Evolutionary conservation across 164 flowering plant species (phyloP).

Genomic region (Umbellularia californica): DNA sequence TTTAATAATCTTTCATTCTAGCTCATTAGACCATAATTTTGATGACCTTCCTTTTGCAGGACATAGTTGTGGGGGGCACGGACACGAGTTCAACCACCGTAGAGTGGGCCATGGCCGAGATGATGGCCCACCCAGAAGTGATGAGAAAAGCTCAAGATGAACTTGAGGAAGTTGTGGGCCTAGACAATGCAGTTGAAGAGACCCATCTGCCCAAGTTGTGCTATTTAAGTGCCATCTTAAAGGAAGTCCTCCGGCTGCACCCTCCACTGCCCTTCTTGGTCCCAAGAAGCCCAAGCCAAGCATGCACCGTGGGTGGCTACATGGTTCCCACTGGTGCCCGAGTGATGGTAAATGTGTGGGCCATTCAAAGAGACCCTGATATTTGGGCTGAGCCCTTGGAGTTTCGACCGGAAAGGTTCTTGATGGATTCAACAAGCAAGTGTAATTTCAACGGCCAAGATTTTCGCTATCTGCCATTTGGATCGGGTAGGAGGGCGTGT

Average conservation of each 20-base stretch:
- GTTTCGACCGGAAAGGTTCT: conserved; percentile 20
- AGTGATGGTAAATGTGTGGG: conserved; percentile 20
- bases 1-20: too few relatives aligned
- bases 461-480: conserved; percentile 20
- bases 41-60: conserved; percentile 14
- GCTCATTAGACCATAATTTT: too few relatives aligned
- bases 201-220: conserved; percentile 9
- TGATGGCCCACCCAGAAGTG: conserved; percentile 25
- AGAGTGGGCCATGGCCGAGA: conserved; percentile 35
- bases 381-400: conserved; percentile 19
- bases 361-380: conserved; percentile 21
- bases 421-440: neutral
- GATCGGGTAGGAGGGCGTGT: conserved; percentile 23
- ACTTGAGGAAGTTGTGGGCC: conserved; percentile 18
- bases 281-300: conserved; percentile 10
- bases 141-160: conserved; percentile 31
- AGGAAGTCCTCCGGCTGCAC: conserved; percentile 17
- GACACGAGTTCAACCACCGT: conserved; percentile 26
- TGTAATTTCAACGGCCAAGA: conserved; percentile 15
- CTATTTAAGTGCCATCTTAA: conserved; percentile 15
- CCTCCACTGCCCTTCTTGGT: conserved; percentile 13
- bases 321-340: conserved; percentile 14
- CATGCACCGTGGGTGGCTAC: conserved; percentile 15
- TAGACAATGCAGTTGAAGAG: conserved; percentile 15
- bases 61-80: conserved; percentile 31